Base-by-base conservation (phyloP, 805 yeast species). In the Lachancea fermentati region DNA sequence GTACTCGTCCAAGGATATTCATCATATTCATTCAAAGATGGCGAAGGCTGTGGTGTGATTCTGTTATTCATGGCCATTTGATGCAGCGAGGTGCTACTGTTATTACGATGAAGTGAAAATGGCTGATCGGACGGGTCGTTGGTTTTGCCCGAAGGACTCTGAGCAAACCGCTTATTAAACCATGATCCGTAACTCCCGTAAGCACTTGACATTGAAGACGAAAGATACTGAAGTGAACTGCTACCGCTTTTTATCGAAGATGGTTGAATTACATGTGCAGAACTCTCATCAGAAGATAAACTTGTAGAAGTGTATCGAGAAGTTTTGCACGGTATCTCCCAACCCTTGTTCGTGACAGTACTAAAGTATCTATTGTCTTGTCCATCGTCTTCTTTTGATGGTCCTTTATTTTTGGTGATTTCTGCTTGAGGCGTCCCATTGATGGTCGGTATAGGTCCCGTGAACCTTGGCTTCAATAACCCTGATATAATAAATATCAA, bases 401-500 rank as follows among this genome's bases (percentile, higher is more conserved):
- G 28, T 16, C 13, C 36, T 32, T 4, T 22, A 24, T 4, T 32
- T 29, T 18, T 38, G 16, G 17, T 22, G 19, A 17, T 34, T 34
- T 25, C 34, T 28, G 25, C 31, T 13, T 19, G 37, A 24, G 14
- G 18, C 19, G 16, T 8, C 9, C 11, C 24, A 15, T 51, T 50
- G 13, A 16, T 12, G 7, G 34, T 43, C 42, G 41, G 58, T 55
- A 4, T 30, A 16, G 18, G 17, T 14, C 58, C 52, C 2, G 48
- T 43, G 32, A 52, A 47, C 6, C 59, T 52, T 17, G 58, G 67
- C 26, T 75, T 71, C 13, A 78, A 55, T 18, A 78, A 43, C 0
- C 76, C 81, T 39, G 75, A 68, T 6, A 78, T 46, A 5, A 78
- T 71, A 41, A 75, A 77, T 0, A 77, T 62, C 40, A 78, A 58